A percentile compares a stretch with the other conserved stretches of the same genome.
These are phyloP conservation scores for Martensiomyces pterosporus DNA, from an alignment of 192 early-diverging fungal species.

Conservation along the genomic window DNA sequence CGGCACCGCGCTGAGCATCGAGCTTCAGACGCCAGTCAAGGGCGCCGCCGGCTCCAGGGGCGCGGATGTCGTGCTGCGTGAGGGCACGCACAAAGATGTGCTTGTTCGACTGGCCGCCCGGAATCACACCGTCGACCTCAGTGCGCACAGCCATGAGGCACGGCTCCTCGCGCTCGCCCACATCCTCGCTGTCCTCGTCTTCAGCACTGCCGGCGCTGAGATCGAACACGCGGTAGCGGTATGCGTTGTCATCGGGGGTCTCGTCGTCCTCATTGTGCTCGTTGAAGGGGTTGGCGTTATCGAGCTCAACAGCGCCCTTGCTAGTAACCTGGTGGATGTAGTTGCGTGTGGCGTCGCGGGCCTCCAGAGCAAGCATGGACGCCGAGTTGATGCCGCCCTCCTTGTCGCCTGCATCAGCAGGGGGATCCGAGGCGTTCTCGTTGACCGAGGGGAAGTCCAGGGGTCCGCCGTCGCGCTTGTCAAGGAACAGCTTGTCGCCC, in stretches of 20 bases:
- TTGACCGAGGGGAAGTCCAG: conserved; percentile 90
- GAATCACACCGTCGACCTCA: conserved; percentile 77
- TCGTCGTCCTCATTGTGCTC: conserved; percentile 46
- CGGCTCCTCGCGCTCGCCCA: conserved; percentile 46
- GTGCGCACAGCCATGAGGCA: conserved; percentile 82
- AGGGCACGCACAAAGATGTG: conserved; percentile 72
- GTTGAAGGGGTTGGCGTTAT: conserved; percentile 75
- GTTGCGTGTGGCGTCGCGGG: conserved; percentile 80
- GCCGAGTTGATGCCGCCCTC: conserved; percentile 82
- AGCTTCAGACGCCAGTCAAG: conserved; percentile 94
- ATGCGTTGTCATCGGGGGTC: conserved; percentile 60
- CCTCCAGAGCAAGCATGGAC: conserved; percentile 76
- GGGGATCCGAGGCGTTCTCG: conserved; percentile 91
- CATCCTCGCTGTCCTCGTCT: conserved; percentile 44
- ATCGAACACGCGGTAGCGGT: conserved; percentile 87
- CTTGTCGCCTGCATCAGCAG: conserved; percentile 82
- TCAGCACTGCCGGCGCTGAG: conserved; percentile 51
- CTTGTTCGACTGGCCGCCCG: conserved; percentile 46
- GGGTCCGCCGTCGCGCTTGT: conserved; percentile 81
- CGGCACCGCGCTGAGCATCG: conserved; percentile 91
- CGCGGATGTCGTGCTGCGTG: conserved; percentile 90
- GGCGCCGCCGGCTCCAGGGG: conserved; percentile 78
- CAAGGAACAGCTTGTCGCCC: conserved; percentile 79
- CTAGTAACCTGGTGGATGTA: conserved; percentile 76
- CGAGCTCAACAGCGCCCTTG: conserved; percentile 51